Conservation (phyloP, 306 rosid species). For the Trifolium pratense region DNA sequence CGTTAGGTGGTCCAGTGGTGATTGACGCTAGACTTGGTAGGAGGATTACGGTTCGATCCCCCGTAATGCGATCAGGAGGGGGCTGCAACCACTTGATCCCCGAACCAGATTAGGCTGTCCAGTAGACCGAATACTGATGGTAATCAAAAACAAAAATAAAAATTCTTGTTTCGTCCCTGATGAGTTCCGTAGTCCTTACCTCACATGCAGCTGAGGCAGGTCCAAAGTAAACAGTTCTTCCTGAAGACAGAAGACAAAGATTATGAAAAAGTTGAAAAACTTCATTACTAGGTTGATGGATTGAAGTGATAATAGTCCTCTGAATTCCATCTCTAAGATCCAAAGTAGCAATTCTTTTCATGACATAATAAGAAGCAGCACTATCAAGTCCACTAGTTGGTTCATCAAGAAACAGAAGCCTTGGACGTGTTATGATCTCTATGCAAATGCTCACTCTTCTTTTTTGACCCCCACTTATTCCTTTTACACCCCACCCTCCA, state of each 20-base stretch:
- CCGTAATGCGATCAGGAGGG: no score
- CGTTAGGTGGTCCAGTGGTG: no score
- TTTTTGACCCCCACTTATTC: slow-evolving; percentile 59
- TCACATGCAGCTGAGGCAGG: slow-evolving; percentile 62
- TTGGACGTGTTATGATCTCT: slow-evolving; percentile 53
- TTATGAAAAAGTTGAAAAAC: slow-evolving; percentile 69
- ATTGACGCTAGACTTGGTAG: no score
- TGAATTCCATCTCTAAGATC: slow-evolving; percentile 39
- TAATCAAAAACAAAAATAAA: no score
- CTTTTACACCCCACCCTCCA: slow-evolving; percentile 60
- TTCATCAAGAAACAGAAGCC: slow-evolving; percentile 58
- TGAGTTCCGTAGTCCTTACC: no score
- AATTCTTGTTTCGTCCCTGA: no score
- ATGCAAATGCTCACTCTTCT: slow-evolving; percentile 57
- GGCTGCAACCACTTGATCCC: no score
- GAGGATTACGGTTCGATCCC: no score
- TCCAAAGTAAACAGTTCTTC: slow-evolving; percentile 69
- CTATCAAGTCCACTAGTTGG: slow-evolving; percentile 75
- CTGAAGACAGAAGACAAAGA: slow-evolving; percentile 69
- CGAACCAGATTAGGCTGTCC: no score
- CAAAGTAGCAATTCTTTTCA: slow-evolving; percentile 58
- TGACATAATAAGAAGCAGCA: slow-evolving; percentile 81
- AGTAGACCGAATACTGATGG: no score
- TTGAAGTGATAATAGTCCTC: slow-evolving; percentile 62
- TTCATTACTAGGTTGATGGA: slow-evolving; percentile 76